phyloP scores from a whole-genome alignment of 1,284 basidiomycete species.

The Paramarasmius palmivorus region DNA sequence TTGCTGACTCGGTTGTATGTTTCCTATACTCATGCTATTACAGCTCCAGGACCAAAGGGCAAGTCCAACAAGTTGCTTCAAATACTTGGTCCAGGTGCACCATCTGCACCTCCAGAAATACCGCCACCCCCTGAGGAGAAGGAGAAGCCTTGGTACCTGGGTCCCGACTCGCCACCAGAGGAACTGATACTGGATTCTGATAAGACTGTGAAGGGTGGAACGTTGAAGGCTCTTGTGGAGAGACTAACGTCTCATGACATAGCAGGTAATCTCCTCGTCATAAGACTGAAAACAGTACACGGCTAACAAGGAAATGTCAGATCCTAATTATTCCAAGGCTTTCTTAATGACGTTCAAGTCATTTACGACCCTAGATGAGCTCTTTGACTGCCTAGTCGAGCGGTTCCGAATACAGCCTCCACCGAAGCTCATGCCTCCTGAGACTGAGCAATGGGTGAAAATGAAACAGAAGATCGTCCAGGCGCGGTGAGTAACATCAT shows the following conservation, averaged over 20 bases:
- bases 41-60: neutral
- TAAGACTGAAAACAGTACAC: neutral
- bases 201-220: conserved; percentile 84
- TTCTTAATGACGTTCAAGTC: conserved; percentile 98
- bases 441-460: conserved; percentile 83
- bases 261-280: conserved; percentile 53
- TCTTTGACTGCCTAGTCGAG: conserved; percentile 84
- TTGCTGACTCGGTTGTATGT: neutral
- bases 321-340: conserved; percentile 84
- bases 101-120: no score
- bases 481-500: conserved; percentile 61
- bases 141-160: conserved; percentile 81
- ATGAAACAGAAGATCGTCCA: conserved; percentile 90
- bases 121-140: conserved; percentile 38
- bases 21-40: neutral
- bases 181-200: conserved; percentile 88
- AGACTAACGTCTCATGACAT: conserved; percentile 89
- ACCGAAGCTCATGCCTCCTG: conserved; percentile 58
- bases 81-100: conserved; percentile 75
- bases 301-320: conserved; percentile 36
- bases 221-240: conserved; percentile 84
- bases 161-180: conserved; percentile 73
- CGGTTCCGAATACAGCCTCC: conserved; percentile 86
- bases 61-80: conserved; percentile 62
- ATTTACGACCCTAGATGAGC: conserved; percentile 84